Evolutionary conservation across 1,284 basidiomycete species (phyloP).

Genomic region (Cutaneotrichosporon daszewskae): DNA sequence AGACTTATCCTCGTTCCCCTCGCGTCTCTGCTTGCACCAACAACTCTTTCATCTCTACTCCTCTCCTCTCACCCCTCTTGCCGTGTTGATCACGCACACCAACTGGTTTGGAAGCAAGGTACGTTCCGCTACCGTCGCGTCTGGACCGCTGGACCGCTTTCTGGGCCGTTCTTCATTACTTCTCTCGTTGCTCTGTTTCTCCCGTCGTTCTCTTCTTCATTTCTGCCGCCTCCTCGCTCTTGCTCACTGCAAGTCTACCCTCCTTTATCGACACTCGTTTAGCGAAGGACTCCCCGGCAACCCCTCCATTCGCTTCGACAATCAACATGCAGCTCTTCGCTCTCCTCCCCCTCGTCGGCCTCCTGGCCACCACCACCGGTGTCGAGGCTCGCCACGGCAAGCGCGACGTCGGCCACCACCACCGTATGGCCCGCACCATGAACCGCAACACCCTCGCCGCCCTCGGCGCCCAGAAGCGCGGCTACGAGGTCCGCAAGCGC

Average conservation of each 20-base stretch:
- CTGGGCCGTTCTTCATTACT: too few relatives aligned
- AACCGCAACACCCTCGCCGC: not conserved
- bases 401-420: not conserved
- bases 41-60: too few relatives aligned
- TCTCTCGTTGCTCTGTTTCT: not conserved
- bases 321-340: constrained; percentile 25
- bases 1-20: too few relatives aligned
- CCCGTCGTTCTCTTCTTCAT: not conserved
- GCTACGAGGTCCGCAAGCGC: not conserved
- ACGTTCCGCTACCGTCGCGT: too few relatives aligned
- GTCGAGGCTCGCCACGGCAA: not conserved
- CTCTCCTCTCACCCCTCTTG: too few relatives aligned
- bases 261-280: constrained; percentile 3
- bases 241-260: not conserved
- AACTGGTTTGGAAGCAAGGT: too few relatives aligned
- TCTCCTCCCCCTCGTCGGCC: constrained; percentile 26
- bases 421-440: not conserved
- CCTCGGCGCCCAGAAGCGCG: not conserved
- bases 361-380: constrained; percentile 15
- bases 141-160: too few relatives aligned
- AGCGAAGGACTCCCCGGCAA: too few relatives aligned
- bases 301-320: not conserved
- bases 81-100: too few relatives aligned
- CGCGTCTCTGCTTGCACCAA: too few relatives aligned
- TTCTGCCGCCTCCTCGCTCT: not conserved